These are phyloP conservation scores for Suhomyces ambrosiae DNA, from an alignment of 1,139 yeast species.

Conservation along the genomic window DNA sequence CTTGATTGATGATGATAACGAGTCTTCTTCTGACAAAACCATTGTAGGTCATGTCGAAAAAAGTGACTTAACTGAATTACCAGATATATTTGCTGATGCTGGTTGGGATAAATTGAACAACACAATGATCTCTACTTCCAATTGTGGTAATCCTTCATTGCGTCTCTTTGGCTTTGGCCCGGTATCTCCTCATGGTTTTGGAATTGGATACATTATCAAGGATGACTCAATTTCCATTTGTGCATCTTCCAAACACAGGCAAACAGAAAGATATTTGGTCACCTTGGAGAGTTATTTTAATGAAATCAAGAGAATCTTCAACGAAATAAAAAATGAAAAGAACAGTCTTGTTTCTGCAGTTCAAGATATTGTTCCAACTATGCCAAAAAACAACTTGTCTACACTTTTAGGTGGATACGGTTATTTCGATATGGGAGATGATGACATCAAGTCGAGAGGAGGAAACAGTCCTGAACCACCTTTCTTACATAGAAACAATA, in stretches of 20 bases:
- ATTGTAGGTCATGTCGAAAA: slow-evolving; percentile 17
- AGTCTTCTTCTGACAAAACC: slow-evolving; percentile 24
- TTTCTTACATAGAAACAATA: slow-evolving; percentile 43
- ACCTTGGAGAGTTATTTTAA: slow-evolving; percentile 69
- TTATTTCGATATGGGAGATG: slow-evolving; percentile 73
- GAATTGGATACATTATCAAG: slow-evolving; percentile 87
- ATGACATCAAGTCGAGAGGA: slow-evolving; percentile 67
- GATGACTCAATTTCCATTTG: slow-evolving; percentile 83
- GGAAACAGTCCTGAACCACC: slow-evolving; percentile 73
- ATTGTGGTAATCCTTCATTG: slow-evolving; percentile 80
- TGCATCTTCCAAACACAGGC: slow-evolving; percentile 88
- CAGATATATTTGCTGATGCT: slow-evolving; percentile 68
- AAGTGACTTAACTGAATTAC: slow-evolving; percentile 29
- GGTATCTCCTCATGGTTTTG: slow-evolving; percentile 86
- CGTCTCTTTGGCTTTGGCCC: slow-evolving; percentile 93
- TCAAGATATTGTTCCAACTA: slow-evolving; percentile 1
- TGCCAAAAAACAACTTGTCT: slow-evolving; percentile 21
- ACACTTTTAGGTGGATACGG: slow-evolving; percentile 81
- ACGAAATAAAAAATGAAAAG: slow-evolving; percentile 35
- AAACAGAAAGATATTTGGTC: slow-evolving; percentile 78
- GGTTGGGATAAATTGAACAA: slow-evolving; percentile 68
- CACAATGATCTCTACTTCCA: slow-evolving; percentile 44
- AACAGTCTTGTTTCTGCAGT: slow-evolving; percentile 8
- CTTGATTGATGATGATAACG: slow-evolving; percentile 21
- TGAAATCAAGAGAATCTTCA: slow-evolving; percentile 61